Evolutionary conservation across 2,329 filamentous ascomycete genomes (phyloP), one percentile per base, ranked within the genome.

Genomic region (Alternaria metachromatica): DNA sequence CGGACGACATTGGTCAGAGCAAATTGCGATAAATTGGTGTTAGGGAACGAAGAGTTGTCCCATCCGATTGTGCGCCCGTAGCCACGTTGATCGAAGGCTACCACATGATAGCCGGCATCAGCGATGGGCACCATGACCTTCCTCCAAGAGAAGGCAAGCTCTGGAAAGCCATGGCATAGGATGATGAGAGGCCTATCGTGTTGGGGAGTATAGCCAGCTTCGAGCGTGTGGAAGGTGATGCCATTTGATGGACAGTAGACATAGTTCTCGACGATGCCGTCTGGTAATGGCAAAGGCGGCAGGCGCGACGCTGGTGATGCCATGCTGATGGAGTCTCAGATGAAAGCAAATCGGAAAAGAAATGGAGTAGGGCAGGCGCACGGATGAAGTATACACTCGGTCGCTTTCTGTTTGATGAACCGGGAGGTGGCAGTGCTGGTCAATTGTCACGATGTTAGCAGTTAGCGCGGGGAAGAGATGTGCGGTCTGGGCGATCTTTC

Each of bases 131-230:
- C 84, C 70, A 92, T 83, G 37, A 91, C 79, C 60, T 88, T 87
- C 55, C 89, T 87, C 89, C 89, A 92, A 50, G 89, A 91, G 75
- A 86, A 92, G 26, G 90, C 88, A 3, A 92, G 82, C 72, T 92
- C 89, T 2, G 90, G 90, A 66, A 87, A 92, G 41, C 90, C 90
- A 76, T 91, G 89, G 51, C 87, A 84, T 53, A 90, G 85, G 7
- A 91, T 75, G 9, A 91, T 79, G 11, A 91, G 82, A 2, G 88
- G 88, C 7, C 81, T 82, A 23, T 79, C 71, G 13, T 71, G 75
- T 13, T 72, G 60, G 4, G 80, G 75, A 4, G 74, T 73, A 37
- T 81, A 74, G 45, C 87, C 87, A 15, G 88, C 82, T 68, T 86
- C 84, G 18, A 91, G 82, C 37, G 88, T 76, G 77, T 92, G 89